These are phyloP conservation scores for Amanita subjunquillea DNA, from an alignment of 768 basidiomycete genomes.

Conservation along the genomic window DNA sequence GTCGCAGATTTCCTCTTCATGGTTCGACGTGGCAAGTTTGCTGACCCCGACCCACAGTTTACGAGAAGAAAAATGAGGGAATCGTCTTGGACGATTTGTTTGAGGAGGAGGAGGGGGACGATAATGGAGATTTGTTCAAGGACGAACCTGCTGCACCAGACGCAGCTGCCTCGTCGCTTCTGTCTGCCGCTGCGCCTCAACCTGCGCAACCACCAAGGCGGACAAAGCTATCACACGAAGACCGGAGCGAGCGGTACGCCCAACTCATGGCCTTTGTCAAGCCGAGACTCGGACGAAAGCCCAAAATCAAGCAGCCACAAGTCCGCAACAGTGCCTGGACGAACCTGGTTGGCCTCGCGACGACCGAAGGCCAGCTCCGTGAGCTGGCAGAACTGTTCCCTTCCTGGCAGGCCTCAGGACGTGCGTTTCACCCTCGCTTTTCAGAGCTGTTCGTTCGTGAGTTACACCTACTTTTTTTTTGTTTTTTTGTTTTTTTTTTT, in stretches of 20 bases:
- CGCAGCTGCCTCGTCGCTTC: not conserved
- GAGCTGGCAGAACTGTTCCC: conserved; percentile 37
- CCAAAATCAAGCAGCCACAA: conserved; percentile 18
- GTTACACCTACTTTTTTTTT: conserved; percentile 13
- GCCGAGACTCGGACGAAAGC: conserved; percentile 28
- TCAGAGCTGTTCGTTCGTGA: conserved; percentile 45
- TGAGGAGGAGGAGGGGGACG: conserved; percentile 15
- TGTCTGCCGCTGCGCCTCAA: not conserved
- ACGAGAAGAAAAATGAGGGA: conserved; percentile 20
- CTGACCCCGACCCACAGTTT: conserved; percentile 10
- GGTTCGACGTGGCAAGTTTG: not conserved
- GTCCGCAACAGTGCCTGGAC: conserved; percentile 39
- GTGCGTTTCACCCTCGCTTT: conserved; percentile 26
- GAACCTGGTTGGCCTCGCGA: conserved; percentile 40
- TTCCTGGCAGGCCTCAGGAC: conserved; percentile 34
- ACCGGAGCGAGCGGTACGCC: conserved; percentile 22
- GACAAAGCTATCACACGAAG: conserved; percentile 19
- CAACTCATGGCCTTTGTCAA: conserved; percentile 23
- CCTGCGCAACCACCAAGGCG: conserved; percentile 5
- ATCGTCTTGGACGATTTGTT: conserved; percentile 21
- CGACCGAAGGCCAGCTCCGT: conserved; percentile 37
- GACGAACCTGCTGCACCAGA: conserved; percentile 1
- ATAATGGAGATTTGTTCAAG: conserved; percentile 13
- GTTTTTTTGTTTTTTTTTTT: not conserved
- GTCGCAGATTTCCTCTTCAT: not conserved